Evolutionary conservation across 306 rosid genomes (phyloP).

Genomic region (Crotalaria pallida): DNA sequence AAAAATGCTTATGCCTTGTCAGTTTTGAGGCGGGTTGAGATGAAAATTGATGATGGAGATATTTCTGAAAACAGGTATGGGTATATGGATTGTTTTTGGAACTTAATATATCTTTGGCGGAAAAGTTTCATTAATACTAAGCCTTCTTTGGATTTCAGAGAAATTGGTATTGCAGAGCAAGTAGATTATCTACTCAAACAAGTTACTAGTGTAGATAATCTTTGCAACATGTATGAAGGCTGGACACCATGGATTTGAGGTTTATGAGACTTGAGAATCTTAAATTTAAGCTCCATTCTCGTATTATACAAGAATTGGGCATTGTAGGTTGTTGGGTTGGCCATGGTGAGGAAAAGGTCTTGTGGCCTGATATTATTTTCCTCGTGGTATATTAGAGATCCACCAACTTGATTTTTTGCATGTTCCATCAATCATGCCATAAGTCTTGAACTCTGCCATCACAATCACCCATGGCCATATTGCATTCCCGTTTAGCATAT

Average conservation of each 20-base stretch:
- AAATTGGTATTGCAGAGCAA: constrained; percentile 68
- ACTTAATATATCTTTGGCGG: constrained; percentile 14
- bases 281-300: constrained; percentile 10
- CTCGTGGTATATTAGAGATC: constrained; percentile 16
- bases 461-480: constrained; percentile 6
- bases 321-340: constrained; percentile 14
- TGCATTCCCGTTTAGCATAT: constrained; percentile 15
- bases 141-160: constrained; percentile 54
- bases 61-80: constrained; percentile 66
- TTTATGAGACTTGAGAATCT: constrained; percentile 25
- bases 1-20: constrained; percentile 85
- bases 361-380: constrained; percentile 11
- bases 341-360: constrained; percentile 13
- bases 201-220: constrained; percentile 89
- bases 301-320: constrained; percentile 17
- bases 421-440: constrained; percentile 22
- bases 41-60: constrained; percentile 84
- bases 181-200: constrained; percentile 91
- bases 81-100: constrained; percentile 39
- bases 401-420: constrained; percentile 8
- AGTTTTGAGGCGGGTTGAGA: constrained; percentile 73
- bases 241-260: constrained; percentile 99
- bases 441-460: constrained; percentile 13
- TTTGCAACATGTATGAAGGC: constrained; percentile 98
- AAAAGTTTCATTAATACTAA: constrained; percentile 15